Base-by-base conservation (phyloP, 164 flowering plant species). In the Chimonanthus praecox region DNA sequence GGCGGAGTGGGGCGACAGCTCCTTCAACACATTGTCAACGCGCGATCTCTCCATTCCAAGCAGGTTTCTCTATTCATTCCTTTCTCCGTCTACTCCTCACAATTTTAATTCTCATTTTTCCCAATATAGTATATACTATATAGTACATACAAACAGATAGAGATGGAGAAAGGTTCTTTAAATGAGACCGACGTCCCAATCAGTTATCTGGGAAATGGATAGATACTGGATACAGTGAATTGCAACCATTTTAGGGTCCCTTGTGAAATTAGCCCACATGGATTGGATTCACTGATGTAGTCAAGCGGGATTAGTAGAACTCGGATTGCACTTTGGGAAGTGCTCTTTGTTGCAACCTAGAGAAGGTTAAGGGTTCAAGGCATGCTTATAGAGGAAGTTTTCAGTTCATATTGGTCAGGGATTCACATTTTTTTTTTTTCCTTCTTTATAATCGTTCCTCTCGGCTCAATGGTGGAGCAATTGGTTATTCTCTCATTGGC, bases 1-100 rank as follows among this genome's bases (percentile, higher is more conserved):
- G 98, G 97, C 70, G 96, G 94, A 63, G 97, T 94, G 13, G 96
- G 98, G 5, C 89, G 88, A 20, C 93, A 94, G 69, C 94, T 94
- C 67, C 85, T 92, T 75, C 90, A 87, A 15, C 98, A 94, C 85
- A 86, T 94, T 50, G 82, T 94, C 78, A 82, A 84, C 66, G 86
- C 90, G 80, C 80, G 98, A 73, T 79, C 89, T 16, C 84, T 89
- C 71, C 98, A 92, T 73, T 85, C 93, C 82, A 83, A 83, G 43
- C 87, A 84, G 87, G 98, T 90, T 68, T 68, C 54, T 8, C 8
- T 49, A 51, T 15, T 10, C 3, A 43, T 43, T 3, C 13, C 67
- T 44, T 65, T 65, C 13, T 45, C 47, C 68, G 4, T 44, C 3
- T 51, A 10, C 58, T 51, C 58, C 3, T 9, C 4, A 0, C 58